Base-by-base conservation (phyloP, 768 basidiomycete species). In the Amanita muscaria region DNA sequence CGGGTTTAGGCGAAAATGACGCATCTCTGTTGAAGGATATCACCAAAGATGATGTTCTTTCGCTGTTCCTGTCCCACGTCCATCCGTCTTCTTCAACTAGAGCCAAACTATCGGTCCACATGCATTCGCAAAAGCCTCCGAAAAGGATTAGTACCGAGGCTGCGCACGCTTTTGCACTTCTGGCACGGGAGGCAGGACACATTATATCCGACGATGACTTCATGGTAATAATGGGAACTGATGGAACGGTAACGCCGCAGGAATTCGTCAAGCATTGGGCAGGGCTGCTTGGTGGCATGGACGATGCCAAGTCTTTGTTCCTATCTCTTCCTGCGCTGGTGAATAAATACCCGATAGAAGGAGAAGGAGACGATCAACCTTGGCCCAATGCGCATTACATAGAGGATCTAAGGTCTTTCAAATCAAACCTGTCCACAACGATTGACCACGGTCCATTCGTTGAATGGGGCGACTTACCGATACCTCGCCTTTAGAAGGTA, bases 51-150 rank as follows among this genome's bases (percentile, higher is more conserved):
- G 88, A 96, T 24, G 68, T 98, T 25, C 51, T 88, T 19, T 56
- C 70, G 7, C 64, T 96, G 39, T 91, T 90, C 73, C 63, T 73
- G 32, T 64, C 69, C 12, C 73, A 74, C 43, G 77, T 89, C 40
- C 81, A 89, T 56, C 83, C 82, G 4, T 74, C 69, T 0, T 87
- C 88, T 0, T 50, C 66, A 22, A 73, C 68, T 2, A 80, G 93
- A 30, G 70, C 84, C 11, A 98, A 98, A 63, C 65, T 91, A 41
- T 90, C 92, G 1, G 69, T 88, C 37, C 94, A 93, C 51, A 68
- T 88, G 64, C 68, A 70, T 35, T 89, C 88, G 9, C 80, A 80
- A 56, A 83, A 76, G 59, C 73, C 75, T 6, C 66, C 67, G 3
- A 72, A 70, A 55, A 78, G 71, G 50, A 72, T 91, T 58, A 87